Evolutionary conservation across 1,139 yeast species (phyloP), one percentile per base, ranked within the genome.

Genomic region (Magnusiomyces suaveolens): DNA sequence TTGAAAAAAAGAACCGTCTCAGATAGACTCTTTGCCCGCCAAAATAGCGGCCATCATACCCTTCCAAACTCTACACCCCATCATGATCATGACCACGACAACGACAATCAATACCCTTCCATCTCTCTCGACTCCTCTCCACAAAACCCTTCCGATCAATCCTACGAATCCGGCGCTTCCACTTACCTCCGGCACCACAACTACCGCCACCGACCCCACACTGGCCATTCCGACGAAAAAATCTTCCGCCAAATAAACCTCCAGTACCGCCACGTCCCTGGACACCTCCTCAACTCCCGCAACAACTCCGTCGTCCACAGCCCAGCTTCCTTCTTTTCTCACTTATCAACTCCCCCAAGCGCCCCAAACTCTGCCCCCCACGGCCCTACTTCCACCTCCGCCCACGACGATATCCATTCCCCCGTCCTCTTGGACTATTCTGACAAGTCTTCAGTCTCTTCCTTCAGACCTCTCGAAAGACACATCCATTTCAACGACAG

Each of bases 401-500:
- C 16, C 23, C 18, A 21, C 6, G 50, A 12, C 26, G 10, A 16
- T 12, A 24, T 25, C 26, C 33, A 41, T 18, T 43, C 50, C 20
- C 43, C 23, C 12, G 18, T 43, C 10, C 20, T 44, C 6, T 29
- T 47, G 3, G 21, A 21, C 2, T 20, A 6, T 4, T 47, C 50
- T 2, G 24, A 12, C 18, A 47, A 32, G 16, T 47, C 50, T 10
- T 47, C 50, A 12, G 50, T 47, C n/a, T 12, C 50, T 2, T 47
- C 50, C n/a, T 39, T 29, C 32, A 26, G 52, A 20, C 41, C 44
- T 8, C 25, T 29, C 3, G 54, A 55, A 50, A 77, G 92, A 59
- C 92, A 79, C 61, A 89, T 90, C 56, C 97, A 89, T 70, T 92
- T 92, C 71, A 90, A 85, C 66, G 95, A 88, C 65, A 81, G 89